Base-by-base conservation (phyloP, 805 yeast genomes). In the Priceomyces carsonii region DNA sequence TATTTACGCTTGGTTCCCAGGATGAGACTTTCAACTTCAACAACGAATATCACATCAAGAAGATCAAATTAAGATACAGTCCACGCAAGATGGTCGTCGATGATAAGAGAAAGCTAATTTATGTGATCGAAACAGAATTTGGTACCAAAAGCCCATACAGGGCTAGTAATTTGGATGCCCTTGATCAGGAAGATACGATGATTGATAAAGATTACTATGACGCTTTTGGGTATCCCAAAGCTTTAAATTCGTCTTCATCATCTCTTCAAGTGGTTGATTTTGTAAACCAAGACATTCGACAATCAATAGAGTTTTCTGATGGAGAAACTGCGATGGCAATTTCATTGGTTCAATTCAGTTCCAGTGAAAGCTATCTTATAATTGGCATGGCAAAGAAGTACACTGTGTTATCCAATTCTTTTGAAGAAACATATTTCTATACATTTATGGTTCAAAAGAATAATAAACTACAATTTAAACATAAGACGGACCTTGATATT, bases 401-500 rank as follows among this genome's bases (percentile, higher is more conserved):
- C 32, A 38, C 26, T 4, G 51, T 59, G 29, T 33, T 51, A 9
- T 73, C 75, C 0, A 48, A 37, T 3, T 31, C 57, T 7, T 26
- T 49, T 34, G 39, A 43, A 6, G 55, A 45, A 8, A 50, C 55
- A 27, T 66, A 38, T 42, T 41, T 77, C 26, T 53, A 63, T 40
- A 55, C 71, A 2, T 77, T 63, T 49, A 52, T 47, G 17, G 51
- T 74, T 5, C 39, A 47, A 15, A 57, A 58, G 5, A 68, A 68
- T 18, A 58, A 68, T n/a, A 45, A 57, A 2, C 38, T 86, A 16
- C 53, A 61, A 19, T 64, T 77, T 19, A 46, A 81, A 3, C 93
- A 90, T 55, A 66, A 66, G 35, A 88, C 96, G 0, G 51, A 57
- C 9, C 58, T 82, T 0, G 79, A 75, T 4, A 61, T 50, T 5